Evolutionary conservation across 2,329 filamentous ascomycete genomes (phyloP).

Genomic region (Fusarium nematophilum): DNA sequence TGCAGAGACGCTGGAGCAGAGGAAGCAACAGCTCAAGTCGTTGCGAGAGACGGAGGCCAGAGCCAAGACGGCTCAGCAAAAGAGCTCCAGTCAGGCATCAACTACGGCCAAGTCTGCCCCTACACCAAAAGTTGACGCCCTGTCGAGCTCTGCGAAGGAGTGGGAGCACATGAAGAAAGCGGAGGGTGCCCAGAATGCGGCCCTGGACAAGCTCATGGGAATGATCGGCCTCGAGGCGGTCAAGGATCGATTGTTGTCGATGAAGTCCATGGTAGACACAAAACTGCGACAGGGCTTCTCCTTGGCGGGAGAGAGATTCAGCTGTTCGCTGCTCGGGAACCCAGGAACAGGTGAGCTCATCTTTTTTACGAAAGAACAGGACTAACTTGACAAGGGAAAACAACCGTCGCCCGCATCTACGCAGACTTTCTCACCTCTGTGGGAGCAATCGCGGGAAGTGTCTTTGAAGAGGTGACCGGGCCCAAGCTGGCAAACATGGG

Average conservation of each 20-base stretch:
- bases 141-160: conserved; percentile 53
- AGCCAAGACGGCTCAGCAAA: conserved; percentile 18
- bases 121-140: background rate
- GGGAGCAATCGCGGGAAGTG: conserved; percentile 69
- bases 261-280: conserved; percentile 73
- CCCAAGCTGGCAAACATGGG: conserved; percentile 73
- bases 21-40: conserved; percentile 57
- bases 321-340: conserved; percentile 74
- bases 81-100: background rate
- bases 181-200: conserved; percentile 61
- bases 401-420: conserved; percentile 79
- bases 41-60: conserved; percentile 49
- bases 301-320: conserved; percentile 68
- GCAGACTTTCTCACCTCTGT: conserved; percentile 72
- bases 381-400: conserved; percentile 63
- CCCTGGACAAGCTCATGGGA: conserved; percentile 72
- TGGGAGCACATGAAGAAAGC: conserved; percentile 71
- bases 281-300: conserved; percentile 66
- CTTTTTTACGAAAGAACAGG: background rate
- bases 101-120: too few relatives aligned
- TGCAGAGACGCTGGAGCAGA: conserved; percentile 57
- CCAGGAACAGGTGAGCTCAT: conserved; percentile 73
- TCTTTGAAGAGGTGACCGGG: conserved; percentile 76
- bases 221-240: conserved; percentile 79
- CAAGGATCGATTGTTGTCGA: conserved; percentile 70